Evolutionary conservation across 2,329 filamentous ascomycete genomes (phyloP), one percentile per base, ranked within the genome.

Genomic region (Claviceps monticola): DNA sequence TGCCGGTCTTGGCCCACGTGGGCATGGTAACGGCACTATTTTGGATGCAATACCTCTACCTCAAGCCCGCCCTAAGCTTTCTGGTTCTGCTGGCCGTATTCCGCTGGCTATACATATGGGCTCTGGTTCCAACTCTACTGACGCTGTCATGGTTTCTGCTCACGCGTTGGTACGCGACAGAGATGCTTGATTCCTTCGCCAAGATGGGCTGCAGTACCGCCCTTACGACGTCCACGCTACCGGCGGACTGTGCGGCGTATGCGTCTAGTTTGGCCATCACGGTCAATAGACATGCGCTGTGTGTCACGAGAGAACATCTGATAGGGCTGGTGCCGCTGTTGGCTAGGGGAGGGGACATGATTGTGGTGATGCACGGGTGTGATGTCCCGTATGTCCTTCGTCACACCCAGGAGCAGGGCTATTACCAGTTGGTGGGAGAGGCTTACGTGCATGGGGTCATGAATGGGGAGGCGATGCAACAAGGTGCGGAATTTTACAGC

Each of bases 391-490:
- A 53, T 13, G 48, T 56, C 13, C 13, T 56, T 3, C 47, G 53
- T 17, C 53, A 29, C 1, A 46, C 48, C n/a, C 14, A 43, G 21
- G 38, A 37, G 34, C 41, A 51, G 16, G 53, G 48, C 4, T 14
- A 38, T 13, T 56, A 52, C 36, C 46, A 48, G 9, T 41, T 54
- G 8, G 17, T 56, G 3, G 54, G 55, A 11, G 55, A 55, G 23
- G 44, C 48, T 21, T 56, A 57, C 41, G 51, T 57, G 29, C 55
- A 54, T 34, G 54, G 54, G 5, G 29, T 56, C 17, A 56, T 56
- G 55, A 51, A 56, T 7, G 52, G 55, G 2, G 54, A 57, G 38
- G 29, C 48, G 34, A 50, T 54, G 54, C 16, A 23, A 13, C 23
- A 45, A 13, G 34, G 14, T 16, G 51, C 2, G 5, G 26, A 46